These are phyloP conservation scores for Davidsoniella neocaledoniae DNA, from an alignment of 2,329 filamentous ascomycete species.

Conservation along the genomic window DNA sequence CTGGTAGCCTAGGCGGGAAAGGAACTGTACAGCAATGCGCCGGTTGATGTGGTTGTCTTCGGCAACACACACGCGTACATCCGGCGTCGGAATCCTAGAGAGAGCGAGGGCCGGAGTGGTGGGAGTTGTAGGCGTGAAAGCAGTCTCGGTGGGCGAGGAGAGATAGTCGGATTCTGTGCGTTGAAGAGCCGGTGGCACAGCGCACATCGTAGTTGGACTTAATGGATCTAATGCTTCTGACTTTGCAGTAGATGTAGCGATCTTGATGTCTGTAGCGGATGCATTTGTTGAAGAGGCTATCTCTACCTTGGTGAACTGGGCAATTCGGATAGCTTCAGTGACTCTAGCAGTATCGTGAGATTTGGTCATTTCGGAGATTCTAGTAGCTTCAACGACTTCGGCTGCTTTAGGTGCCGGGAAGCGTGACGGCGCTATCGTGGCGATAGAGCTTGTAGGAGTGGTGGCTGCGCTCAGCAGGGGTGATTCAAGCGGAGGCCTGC, in stretches of 20 bases:
- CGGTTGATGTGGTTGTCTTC: slow-evolving; percentile 94
- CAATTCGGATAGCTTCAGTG: no score
- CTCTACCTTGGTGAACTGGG: background rate
- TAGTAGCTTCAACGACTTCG: background rate
- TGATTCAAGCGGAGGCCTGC: no score
- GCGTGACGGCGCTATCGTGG: background rate
- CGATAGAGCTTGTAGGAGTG: background rate
- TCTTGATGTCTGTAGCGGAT: background rate
- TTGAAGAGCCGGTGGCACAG: slow-evolving; percentile 1
- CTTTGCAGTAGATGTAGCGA: no score
- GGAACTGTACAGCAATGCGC: slow-evolving; percentile 83
- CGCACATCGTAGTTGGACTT: background rate
- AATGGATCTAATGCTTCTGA: background rate
- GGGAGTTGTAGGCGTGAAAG: background rate
- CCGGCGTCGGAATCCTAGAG: slow-evolving; percentile 53
- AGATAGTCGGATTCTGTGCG: background rate
- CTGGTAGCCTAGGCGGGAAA: slow-evolving; percentile 67
- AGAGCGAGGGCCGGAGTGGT: slow-evolving; percentile 40
- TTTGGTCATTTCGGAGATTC: background rate
- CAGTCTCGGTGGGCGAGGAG: background rate
- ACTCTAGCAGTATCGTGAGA: background rate
- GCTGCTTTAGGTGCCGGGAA: background rate
- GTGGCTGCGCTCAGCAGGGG: background rate
- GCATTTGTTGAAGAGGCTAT: background rate
- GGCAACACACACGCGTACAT: slow-evolving; percentile 78